These are phyloP conservation scores for Wickerhamomyces sydowiorum DNA, from an alignment of 805 yeast genomes.

Conservation along the genomic window DNA sequence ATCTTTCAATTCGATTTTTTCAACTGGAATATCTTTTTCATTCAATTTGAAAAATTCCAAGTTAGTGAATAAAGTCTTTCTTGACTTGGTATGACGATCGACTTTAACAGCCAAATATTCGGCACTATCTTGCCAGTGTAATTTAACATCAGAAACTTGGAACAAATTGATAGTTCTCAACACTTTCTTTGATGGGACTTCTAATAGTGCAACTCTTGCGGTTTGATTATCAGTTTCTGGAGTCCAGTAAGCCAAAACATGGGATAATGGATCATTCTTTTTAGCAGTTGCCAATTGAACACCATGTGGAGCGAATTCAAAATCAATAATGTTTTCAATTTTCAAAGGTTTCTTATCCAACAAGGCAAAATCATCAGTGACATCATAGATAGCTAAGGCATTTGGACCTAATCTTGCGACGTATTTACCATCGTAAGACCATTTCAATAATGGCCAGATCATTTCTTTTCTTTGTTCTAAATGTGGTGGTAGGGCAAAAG, in stretches of 20 bases:
- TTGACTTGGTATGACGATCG: constrained; percentile 94
- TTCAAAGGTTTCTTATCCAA: constrained; percentile 82
- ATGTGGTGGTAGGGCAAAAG: constrained; percentile 84
- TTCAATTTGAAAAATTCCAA: constrained; percentile 83
- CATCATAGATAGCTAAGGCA: constrained; percentile 85
- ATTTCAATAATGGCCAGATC: constrained; percentile 95
- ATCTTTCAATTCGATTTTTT: constrained; percentile 88
- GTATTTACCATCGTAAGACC: constrained; percentile 90
- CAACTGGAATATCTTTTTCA: constrained; percentile 92
- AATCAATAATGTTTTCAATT: constrained; percentile 80
- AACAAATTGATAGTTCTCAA: constrained; percentile 89
- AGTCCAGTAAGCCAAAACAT: constrained; percentile 89
- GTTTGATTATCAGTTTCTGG: constrained; percentile 92
- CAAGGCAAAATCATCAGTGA: constrained; percentile 65
- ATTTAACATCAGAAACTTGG: constrained; percentile 85
- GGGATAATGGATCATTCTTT: constrained; percentile 48
- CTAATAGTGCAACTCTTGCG: constrained; percentile 89
- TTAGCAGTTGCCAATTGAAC: constrained; percentile 57
- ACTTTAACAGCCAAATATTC: constrained; percentile 87
- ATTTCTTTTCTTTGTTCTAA: constrained; percentile 57
- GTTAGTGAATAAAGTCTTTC: constrained; percentile 85
- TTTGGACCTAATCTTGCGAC: constrained; percentile 95
- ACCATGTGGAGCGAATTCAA: constrained; percentile 92
- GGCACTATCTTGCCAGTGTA: constrained; percentile 92
- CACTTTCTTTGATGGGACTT: constrained; percentile 75